Conservation (phyloP, 1,139 yeast species). For the Diutina ranongensis region DNA sequence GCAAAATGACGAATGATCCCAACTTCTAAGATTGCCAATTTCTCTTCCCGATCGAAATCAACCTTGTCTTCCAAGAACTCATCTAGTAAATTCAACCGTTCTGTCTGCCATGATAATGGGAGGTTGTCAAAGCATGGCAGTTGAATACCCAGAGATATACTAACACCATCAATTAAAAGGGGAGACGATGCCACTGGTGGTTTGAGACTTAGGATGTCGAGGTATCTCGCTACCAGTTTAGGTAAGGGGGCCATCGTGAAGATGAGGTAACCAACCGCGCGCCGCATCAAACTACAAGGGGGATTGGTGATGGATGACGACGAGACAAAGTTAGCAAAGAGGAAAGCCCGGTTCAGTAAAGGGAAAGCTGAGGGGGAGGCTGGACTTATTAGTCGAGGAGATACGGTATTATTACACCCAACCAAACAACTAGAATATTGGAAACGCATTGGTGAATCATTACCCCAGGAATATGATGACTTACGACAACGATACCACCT, state of each 20-base stretch:
- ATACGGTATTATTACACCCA: background rate
- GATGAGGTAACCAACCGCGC: background rate
- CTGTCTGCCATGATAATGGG: too few relatives aligned
- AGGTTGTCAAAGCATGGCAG: too few relatives aligned
- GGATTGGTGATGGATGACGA: background rate
- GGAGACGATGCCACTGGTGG: too few relatives aligned
- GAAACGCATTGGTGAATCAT: background rate
- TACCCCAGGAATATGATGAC: background rate
- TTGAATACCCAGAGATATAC: background rate
- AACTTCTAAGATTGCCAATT: background rate
- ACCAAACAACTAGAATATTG: background rate
- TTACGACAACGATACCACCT: background rate
- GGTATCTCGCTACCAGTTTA: background rate
- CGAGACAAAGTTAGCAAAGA: too few relatives aligned
- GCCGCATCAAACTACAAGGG: background rate
- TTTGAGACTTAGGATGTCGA: too few relatives aligned
- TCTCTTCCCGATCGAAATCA: background rate
- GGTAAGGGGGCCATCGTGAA: background rate
- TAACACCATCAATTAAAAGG: background rate
- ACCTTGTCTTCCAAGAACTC: background rate
- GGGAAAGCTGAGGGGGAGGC: too few relatives aligned
- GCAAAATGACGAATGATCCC: background rate
- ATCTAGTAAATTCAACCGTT: background rate
- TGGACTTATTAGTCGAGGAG: slow-evolving; percentile 3
- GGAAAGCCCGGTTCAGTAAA: too few relatives aligned